Evolutionary conservation across 2,329 filamentous ascomycete species (phyloP).

Genomic region (Calonectria naviculata): DNA sequence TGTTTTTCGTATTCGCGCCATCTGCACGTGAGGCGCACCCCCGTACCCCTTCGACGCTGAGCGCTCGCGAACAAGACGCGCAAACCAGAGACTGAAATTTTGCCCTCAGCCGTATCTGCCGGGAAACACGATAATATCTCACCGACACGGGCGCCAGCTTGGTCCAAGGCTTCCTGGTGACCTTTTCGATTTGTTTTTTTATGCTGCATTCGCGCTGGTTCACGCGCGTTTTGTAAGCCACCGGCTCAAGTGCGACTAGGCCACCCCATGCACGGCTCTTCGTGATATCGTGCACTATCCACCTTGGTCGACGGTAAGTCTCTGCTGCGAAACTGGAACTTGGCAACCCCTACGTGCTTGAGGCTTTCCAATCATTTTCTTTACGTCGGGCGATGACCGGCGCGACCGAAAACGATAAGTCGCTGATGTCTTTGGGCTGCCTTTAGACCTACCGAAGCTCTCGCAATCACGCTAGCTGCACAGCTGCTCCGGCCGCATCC

Average conservation of each 20-base stretch:
- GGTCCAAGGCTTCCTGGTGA: not conserved
- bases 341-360: not conserved
- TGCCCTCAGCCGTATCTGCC: constrained; percentile 22
- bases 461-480: constrained; percentile 9
- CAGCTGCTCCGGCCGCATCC: constrained; percentile 8
- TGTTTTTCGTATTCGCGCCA: constrained; percentile 36
- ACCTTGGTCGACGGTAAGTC: constrained; percentile 36
- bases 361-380: not conserved
- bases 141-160: constrained; percentile 6
- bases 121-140: constrained; percentile 16
- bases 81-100: constrained; percentile 28
- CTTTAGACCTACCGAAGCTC: constrained; percentile 25
- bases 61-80: constrained; percentile 36
- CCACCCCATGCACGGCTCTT: constrained; percentile 39
- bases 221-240: constrained; percentile 38
- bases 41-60: constrained; percentile 29
- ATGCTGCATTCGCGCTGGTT: constrained; percentile 30
- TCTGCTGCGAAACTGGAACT: constrained; percentile 11
- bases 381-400: not conserved
- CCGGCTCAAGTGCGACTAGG: constrained; percentile 36
- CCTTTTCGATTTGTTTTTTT: constrained; percentile 8
- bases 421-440: constrained; percentile 27
- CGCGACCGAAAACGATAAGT: constrained; percentile 21
- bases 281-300: constrained; percentile 38
- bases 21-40: constrained; percentile 36